Evolutionary conservation across 495 filamentous ascomycete species (phyloP).

Genomic region (Aspergillus funiculosus): DNA sequence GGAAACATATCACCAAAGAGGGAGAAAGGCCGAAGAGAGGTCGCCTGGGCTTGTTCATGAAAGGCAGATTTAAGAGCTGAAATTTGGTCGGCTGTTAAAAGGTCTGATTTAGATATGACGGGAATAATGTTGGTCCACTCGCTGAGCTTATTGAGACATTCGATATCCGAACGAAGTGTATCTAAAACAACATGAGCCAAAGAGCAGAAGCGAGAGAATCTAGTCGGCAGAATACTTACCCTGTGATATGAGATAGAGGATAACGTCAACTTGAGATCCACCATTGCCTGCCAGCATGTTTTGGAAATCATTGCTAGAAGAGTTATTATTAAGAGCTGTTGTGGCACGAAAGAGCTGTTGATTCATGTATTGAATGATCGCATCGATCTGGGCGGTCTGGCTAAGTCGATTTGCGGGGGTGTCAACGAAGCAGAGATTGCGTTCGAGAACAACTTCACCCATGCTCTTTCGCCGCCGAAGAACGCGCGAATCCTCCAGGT

Average conservation of each 20-base stretch:
- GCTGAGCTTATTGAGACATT: conserved; percentile 68
- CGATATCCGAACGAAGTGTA: conserved; percentile 65
- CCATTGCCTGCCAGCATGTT: conserved; percentile 78
- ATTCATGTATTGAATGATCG: conserved; percentile 69
- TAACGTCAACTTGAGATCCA: conserved; percentile 81
- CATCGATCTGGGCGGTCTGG: conserved; percentile 60
- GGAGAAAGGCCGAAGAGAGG: conserved; percentile 64
- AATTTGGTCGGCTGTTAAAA: conserved; percentile 55
- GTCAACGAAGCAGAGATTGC: conserved; percentile 94
- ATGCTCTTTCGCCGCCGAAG: conserved; percentile 70
- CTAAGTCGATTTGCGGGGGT: conserved; percentile 70
- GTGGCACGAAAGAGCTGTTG: conserved; percentile 62
- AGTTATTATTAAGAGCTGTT: conserved; percentile 47
- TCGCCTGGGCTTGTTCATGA: conserved; percentile 50
- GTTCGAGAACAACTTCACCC: conserved; percentile 77
- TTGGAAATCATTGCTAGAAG: conserved; percentile 69
- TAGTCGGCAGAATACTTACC: conserved; percentile 48
- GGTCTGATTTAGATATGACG: conserved; percentile 73
- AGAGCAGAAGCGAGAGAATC: conserved; percentile 3
- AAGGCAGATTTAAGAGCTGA: conserved; percentile 51
- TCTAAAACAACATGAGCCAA: conserved; percentile 40
- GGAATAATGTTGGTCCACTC: conserved; percentile 84
- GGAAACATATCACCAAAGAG: conserved; percentile 49
- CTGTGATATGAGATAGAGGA: conserved; percentile 72
- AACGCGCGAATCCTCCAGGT: conserved; percentile 67